Conservation (phyloP, 2,329 filamentous ascomycete genomes). For the Stagonosporopsis cucurbitacearum region DNA sequence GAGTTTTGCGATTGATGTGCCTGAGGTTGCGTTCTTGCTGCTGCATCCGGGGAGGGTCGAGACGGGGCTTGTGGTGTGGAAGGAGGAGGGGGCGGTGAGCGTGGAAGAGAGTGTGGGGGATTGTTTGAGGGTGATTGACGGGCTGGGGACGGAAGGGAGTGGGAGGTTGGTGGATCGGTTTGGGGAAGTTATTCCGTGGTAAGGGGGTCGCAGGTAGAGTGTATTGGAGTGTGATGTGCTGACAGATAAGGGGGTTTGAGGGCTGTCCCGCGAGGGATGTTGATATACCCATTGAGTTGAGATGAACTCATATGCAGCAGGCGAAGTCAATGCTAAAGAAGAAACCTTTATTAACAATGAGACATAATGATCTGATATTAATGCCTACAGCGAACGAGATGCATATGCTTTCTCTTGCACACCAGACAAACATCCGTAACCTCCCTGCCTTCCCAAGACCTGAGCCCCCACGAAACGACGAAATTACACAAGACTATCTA, state of each 20-base stretch:
- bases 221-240: neutral
- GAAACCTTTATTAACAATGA: no score
- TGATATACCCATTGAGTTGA: neutral
- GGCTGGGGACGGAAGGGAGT: slow-evolving; percentile 40
- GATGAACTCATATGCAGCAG: no score
- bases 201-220: neutral
- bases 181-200: slow-evolving; percentile 54
- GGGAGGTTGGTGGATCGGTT: slow-evolving; percentile 55
- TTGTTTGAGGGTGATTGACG: slow-evolving; percentile 49
- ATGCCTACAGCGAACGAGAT: neutral
- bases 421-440: neutral
- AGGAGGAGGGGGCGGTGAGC: slow-evolving; percentile 54
- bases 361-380: slow-evolving; percentile 6
- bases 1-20: slow-evolving; percentile 54
- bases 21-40: slow-evolving; percentile 51
- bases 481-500: slow-evolving; percentile 10
- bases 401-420: neutral
- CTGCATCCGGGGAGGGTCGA: slow-evolving; percentile 57
- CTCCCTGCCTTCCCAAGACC: neutral
- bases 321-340: no score
- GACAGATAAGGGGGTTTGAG: no score
- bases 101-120: slow-evolving; percentile 51
- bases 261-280: no score
- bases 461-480: neutral
- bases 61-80: slow-evolving; percentile 52